Evolutionary conservation across 2,329 filamentous ascomycete genomes (phyloP), one percentile per base, ranked within the genome.

Genomic region (Bipolaris victoriae): DNA sequence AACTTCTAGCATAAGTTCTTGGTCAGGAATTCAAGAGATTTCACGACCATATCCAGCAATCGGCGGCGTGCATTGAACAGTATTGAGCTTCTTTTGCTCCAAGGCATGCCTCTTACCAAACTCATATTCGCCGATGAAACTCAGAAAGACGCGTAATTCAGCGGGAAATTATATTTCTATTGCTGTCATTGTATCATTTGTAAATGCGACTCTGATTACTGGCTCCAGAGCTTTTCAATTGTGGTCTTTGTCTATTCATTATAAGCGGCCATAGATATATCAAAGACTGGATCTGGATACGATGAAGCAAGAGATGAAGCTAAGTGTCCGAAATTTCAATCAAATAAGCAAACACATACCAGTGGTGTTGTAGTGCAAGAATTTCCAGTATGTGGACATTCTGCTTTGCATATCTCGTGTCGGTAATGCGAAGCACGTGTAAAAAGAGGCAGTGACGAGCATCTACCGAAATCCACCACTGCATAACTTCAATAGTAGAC

Each of bases 161-260:
- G 89, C 89, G 1, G 90, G 90, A 0, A 94, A 95, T 70, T 90
- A 90, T 0, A 94, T 94, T 90, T 87, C 84, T 1, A 86, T 86
- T 0, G 89, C 90, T 0, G 88, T 92, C 0, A 85, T 92, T 9
- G 88, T 87, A 2, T 80, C 84, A 1, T 83, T 84, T 0, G 81
- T 90, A 1, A 66, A 91, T 1, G 79, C 85, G 1, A 82, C 85
- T 0, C 72, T 93, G 1, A 81, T 86, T 4, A 36, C 69, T 74
- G 22, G 73, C 61, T 53, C 45, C 15, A 54, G 52, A 45, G 51
- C 61, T 0, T 66, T 70, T 31, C 50, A 29, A 11, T 33, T 22
- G 1, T 15, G 7, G n/a, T 47, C 16, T n/a, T n/a, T 16, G 16
- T 16, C 16, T 16, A 16, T 16, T 16, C 16, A 16, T 16, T 16